Evolutionary conservation across 305 asterid genomes (phyloP).

Genomic region (Rubia peregrina): DNA sequence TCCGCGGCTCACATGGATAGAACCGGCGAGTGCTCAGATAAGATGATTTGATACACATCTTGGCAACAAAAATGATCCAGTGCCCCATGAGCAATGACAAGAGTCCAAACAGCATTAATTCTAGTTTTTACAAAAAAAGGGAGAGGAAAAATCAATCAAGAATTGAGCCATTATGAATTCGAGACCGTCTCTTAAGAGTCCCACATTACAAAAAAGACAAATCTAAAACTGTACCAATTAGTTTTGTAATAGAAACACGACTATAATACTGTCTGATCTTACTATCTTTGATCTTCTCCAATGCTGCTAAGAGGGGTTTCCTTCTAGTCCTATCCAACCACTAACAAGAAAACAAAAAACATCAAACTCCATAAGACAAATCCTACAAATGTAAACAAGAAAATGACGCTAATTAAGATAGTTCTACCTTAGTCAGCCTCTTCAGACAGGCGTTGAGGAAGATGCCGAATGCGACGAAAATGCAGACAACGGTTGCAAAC

Average conservation of each 20-base stretch:
- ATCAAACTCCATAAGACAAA: not conserved
- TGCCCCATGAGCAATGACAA: slow-evolving; percentile 92
- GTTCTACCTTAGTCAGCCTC: slow-evolving; percentile 50
- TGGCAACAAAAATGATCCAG: slow-evolving; percentile 69
- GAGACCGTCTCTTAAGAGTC: not conserved
- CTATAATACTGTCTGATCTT: slow-evolving; percentile 7
- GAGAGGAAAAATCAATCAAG: not conserved
- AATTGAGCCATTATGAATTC: not conserved
- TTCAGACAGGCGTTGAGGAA: slow-evolving; percentile 57
- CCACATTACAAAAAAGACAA: no score
- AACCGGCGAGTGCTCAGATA: slow-evolving; percentile 63
- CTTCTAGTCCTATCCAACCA: slow-evolving; percentile 80
- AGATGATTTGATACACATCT: slow-evolving; percentile 78
- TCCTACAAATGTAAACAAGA: not conserved
- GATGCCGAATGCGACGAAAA: slow-evolving; percentile 54
- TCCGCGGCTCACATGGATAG: slow-evolving; percentile 60
- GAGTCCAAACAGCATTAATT: slow-evolving; percentile 85
- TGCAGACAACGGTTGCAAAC: slow-evolving; percentile 56
- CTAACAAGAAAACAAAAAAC: slow-evolving; percentile 32
- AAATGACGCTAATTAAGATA: not conserved
- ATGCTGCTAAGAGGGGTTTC: slow-evolving; percentile 69
- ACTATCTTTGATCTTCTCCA: slow-evolving; percentile 89
- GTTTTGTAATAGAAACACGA: no score
- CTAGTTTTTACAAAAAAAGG: slow-evolving; percentile 33
- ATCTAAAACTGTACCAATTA: no score